Conservation (phyloP, 2,329 filamentous ascomycete species). For the Pseudogymnoascus sp. region DNA sequence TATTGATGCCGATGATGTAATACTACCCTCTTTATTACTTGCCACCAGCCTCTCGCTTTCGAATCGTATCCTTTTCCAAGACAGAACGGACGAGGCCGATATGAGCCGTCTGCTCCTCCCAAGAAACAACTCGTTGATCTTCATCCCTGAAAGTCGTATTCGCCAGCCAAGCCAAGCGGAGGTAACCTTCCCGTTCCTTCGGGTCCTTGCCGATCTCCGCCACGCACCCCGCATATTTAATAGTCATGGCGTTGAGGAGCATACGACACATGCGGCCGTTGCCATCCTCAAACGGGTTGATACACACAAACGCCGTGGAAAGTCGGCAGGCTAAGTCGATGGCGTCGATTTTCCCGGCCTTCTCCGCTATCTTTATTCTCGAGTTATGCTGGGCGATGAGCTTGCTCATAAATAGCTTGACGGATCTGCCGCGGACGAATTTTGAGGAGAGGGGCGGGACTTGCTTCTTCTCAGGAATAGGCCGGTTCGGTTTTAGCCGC, state of each 20-base stretch:
- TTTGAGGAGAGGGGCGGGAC: background rate
- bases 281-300: slow-evolving; percentile 34
- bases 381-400: slow-evolving; percentile 19
- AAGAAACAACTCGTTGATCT: background rate
- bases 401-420: slow-evolving; percentile 22
- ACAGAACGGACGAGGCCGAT: background rate
- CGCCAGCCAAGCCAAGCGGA: background rate
- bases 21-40: too few species aligned
- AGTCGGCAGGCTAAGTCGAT: slow-evolving; percentile 24
- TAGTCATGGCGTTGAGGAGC: slow-evolving; percentile 30
- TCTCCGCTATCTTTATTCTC: slow-evolving; percentile 14
- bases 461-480: background rate
- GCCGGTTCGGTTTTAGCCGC: background rate
- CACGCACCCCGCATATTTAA: slow-evolving; percentile 25
- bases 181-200: slow-evolving; percentile 16
- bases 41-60: background rate
- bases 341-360: slow-evolving; percentile 16
- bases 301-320: slow-evolving; percentile 29
- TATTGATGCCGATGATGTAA: background rate
- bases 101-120: background rate
- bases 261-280: slow-evolving; percentile 33
- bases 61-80: background rate
- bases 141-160: background rate
- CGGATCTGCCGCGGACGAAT: slow-evolving; percentile 20
- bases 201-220: slow-evolving; percentile 15